Base-by-base conservation (phyloP, 176 grass and related monocot genomes). In the Triticum urartu region DNA sequence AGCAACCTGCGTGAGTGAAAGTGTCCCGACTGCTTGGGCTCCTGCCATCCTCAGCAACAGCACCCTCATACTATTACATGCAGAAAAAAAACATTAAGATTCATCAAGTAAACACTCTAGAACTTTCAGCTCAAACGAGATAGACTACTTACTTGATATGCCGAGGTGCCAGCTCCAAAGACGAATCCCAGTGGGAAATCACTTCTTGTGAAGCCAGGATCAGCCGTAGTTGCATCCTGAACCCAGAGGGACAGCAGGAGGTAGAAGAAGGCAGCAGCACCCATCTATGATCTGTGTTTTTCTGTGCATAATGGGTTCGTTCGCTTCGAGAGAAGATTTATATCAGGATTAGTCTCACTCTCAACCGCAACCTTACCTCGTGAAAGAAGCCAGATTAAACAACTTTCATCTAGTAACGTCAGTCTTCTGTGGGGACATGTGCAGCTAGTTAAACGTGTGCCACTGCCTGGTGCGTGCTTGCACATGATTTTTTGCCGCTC, bases 31-130 rank as follows among this genome's bases (percentile, higher is more conserved):
- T 76, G 34, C 75, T 72, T 56, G 90, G 87, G 34, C 64, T 80
- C 77, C 87, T 89, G 20, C 90, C 90, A 83, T 86, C 90, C 72
- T 86, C 90, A 75, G 30, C 82, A 64, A 47, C 78, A 72, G 86
- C 90, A 50, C 87, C 90, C 52, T 89, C 90, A 6, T 86, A 79
- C 90, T 54, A 47, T 92, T 92, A 66, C 54, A 26, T 3, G 60
- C 78, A 30, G 28, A 80, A 28, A 52, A 24, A 81, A 39, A 33
- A 39, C 66, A 39, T 40, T 9, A 9, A 40, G 11, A 71, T n/a
- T 47, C 3, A 47, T 47, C 4, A 47, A 47, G 4, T n/a, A 10
- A 40, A 40, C 39, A 40, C 39, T 2, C 39, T 0, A 40, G 39
- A 40, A 7, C 39, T 40, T 40, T 40, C 39, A 40, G 39, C 39